Base-by-base conservation (phyloP, 2,329 filamentous ascomycete species). In the Trichoderma pleuroti region DNA sequence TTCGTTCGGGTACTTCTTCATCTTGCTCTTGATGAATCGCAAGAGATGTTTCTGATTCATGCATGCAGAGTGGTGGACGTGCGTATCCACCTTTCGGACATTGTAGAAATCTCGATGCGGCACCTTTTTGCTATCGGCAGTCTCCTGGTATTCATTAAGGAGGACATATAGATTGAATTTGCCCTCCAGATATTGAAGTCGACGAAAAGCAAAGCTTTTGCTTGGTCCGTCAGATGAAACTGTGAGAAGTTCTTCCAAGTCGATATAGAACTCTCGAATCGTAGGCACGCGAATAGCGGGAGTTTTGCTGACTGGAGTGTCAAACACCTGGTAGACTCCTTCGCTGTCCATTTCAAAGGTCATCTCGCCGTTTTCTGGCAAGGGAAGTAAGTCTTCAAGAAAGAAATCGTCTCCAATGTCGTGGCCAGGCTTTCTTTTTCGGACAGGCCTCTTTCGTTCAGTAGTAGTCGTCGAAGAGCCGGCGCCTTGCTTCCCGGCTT, bases 11-110 rank as follows among this genome's bases (percentile, higher is more conserved):
- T 89, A 96, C 81, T 97, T 99, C 87, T 98, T 98, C 94, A 99
- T 98, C 83, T 99, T 99, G 82, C 94, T 97, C 83, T 99, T 99
- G 85, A 99, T 99, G 82, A 99, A 99, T 67, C 96, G 93, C 72
- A 99, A 85, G 70, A 99, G 84, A 86, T 99, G 96, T 82, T 99
- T 99, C 81, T 99, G 96, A 79, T 99, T 99, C 96, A 99, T 99
- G 80, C 96, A 99, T 28, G 96, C 96, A 18, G 96, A 99, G 81
- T 99, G 96, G 79, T 99, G 96, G 75, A 99, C 96, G 86, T 99
- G 96, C 12, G 96, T 99, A 79, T 99, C 96, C 64, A 99, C 96
- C 81, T 99, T 99, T 78, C 96, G 89, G 59, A 99, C 96, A 78
- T 99, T 99, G 85, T 99, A 99, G 78, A 99, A 99, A 81, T 99